Base-by-base conservation (phyloP, 116 monocot species). In the Phalaenopsis hybrid region DNA sequence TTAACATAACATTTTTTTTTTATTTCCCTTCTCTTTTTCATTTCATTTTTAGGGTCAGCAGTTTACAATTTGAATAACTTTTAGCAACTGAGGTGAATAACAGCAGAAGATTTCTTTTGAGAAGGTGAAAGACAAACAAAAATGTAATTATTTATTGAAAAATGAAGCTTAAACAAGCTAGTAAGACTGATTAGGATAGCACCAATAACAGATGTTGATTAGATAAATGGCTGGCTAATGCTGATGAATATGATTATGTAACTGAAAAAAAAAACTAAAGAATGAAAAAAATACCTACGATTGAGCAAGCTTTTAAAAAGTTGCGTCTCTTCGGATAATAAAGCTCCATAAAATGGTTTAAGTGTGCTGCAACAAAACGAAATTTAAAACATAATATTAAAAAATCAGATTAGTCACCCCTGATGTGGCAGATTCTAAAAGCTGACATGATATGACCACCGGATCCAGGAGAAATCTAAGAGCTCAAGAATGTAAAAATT, bases 261-360 rank as follows among this genome's bases (percentile, higher is more conserved):
- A 65, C 18, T 10, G 25, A 31, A 63, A 61, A 77, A 67, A 44
- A 45, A 82, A 15, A 28, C 59, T 33, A 15, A 44, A n/a, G 70
- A 59, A 15, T 2, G 72, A 76, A 49, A 9, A 84, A 81, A 83
- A 28, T 96, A 93, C 93, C 93, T 81, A 92, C 90, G 82, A 88
- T 79, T 61, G 87, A 82, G 57, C 87, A 81, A 86, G 93, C 93
- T 86, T 83, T 93, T 46, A 43, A 41, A 81, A 93, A 88, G 67
- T 75, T 88, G 63, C 87, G 89, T 31, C 79, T 84, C 44, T 87
- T 86, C 23, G 81, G 89, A 83, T 78, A 89, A 84, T 91, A 89
- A 76, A 96, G 92, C 85, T 96, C 96, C 87, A 90, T 76, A 72
- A 93, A 89, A 86, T 93, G 93, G 85, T 96, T 89, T 44, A 93